Base-by-base conservation (phyloP, 495 filamentous ascomycete species). In the Pyrenula massariospora region DNA sequence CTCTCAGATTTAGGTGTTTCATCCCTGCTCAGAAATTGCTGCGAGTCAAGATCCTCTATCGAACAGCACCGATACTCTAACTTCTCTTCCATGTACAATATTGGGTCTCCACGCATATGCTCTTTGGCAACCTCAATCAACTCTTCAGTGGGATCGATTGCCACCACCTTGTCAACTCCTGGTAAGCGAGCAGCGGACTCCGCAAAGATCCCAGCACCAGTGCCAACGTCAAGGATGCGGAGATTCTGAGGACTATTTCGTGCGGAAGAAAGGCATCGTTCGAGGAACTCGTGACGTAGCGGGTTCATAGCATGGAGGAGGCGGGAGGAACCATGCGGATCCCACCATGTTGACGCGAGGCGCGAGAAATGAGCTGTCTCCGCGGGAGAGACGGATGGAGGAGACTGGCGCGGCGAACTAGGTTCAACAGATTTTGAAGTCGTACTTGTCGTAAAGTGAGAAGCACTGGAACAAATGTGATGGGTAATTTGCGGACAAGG, bases 261-360 rank as follows among this genome's bases (percentile, higher is more conserved):
- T 15, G 31, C 8, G 48, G 73, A 72, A 60, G 77, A 68, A 57
- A 79, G 84, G 62, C 91, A 95, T 36, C 73, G 67, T 1, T 73
- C 70, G 68, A 98, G 93, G 73, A 97, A 97, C 65, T 89, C 84
- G 69, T 96, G 90, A 25, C 93, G 90, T 48, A 94, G 82, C 10
- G 94, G 93, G 75, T 98, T 97, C 93, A 98, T 97, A 52, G 94
- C 84, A 69, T 97, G 94, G 1, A 98, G 84, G 59, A 95, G 84
- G 12, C 91, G 83, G 0, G 90, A 96, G 20, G 90, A 83, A 54
- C 93, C 93, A 70, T 94, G 84, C 1, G 93, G 88, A 71, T 97
- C 94, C 93, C 93, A 98, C 93, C 93, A 98, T 63, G 83, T 84
- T 62, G 85, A 87, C 64, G 94, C 93, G 58, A 98, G 89, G 59